These are phyloP conservation scores for Sechiopsis laciniata DNA, from an alignment of 306 rosid genomes.

Conservation along the genomic window DNA sequence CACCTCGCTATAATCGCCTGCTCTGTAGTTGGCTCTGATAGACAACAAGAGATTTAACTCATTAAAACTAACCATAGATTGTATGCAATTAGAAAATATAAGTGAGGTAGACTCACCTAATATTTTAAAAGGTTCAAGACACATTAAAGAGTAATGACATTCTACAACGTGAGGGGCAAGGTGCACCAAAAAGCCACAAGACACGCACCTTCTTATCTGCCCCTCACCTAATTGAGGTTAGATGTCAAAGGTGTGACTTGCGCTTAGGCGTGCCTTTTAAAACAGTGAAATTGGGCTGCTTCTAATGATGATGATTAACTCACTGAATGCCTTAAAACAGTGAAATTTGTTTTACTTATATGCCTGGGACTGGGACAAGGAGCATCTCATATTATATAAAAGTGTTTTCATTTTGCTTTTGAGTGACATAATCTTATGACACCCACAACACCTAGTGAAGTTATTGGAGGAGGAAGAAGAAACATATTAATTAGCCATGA, in stretches of 20 bases:
- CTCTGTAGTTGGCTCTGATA: not conserved
- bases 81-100: not conserved
- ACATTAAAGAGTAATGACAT: too few species aligned
- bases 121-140: too few species aligned
- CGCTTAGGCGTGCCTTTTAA: not conserved
- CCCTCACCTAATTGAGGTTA: too few species aligned
- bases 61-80: not conserved
- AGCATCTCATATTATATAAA: not conserved
- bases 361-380: not conserved
- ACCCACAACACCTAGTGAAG: not conserved
- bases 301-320: not conserved
- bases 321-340: not conserved
- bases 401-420: conserved; percentile 8
- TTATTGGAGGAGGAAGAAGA: conserved; percentile 15
- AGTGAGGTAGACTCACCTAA: not conserved
- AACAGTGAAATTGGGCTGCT: not conserved
- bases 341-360: not conserved
- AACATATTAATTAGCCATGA: not conserved
- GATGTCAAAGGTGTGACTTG: too few species aligned
- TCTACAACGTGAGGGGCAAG: too few species aligned
- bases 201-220: too few species aligned
- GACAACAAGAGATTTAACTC: not conserved
- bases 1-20: not conserved
- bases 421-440: too few species aligned
- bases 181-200: too few species aligned